phyloP scores from a whole-genome alignment of 2,329 filamentous ascomycete species.

The Teratosphaeria viscida region DNA sequence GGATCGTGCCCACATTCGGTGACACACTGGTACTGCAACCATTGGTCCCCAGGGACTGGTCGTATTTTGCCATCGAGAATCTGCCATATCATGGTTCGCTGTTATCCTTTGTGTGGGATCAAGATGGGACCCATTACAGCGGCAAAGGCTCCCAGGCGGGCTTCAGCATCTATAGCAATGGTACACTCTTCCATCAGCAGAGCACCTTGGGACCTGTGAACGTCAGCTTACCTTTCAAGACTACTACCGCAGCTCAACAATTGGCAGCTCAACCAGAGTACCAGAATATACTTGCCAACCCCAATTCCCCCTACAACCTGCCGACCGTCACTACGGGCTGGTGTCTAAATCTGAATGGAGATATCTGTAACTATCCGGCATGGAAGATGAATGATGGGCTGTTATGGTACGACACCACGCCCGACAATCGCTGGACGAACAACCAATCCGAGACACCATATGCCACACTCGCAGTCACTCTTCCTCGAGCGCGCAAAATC shows the following conservation, averaged over 20 bases:
- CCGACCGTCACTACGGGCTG: conserved; percentile 29
- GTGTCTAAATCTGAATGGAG: conserved; percentile 18
- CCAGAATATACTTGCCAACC: conserved; percentile 36
- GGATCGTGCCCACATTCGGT: conserved; percentile 31
- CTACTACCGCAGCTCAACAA: conserved; percentile 6
- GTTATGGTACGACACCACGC: conserved; percentile 31
- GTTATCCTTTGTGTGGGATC: conserved; percentile 33
- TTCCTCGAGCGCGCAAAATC: conserved; percentile 11
- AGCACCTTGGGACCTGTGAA: conserved; percentile 8
- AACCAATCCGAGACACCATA: conserved; percentile 12
- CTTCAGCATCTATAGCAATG: conserved; percentile 31
- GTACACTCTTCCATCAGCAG: conserved; percentile 21
- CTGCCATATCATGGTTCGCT: conserved; percentile 34
- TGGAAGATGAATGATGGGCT: conserved; percentile 28
- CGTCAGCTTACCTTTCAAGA: conserved; percentile 13
- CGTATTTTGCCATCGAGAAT: conserved; percentile 35
- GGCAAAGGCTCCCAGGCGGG: conserved; percentile 14
- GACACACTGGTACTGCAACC: conserved; percentile 30
- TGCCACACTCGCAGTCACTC: conserved; percentile 10
- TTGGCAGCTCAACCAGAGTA: conserved; percentile 13
- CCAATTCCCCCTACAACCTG: conserved; percentile 19
- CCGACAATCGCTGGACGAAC: conserved; percentile 26
- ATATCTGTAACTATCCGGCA: conserved; percentile 20
- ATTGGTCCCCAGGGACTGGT: conserved; percentile 27
- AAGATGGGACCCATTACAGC: conserved; percentile 28